Evolutionary conservation across 164 flowering plant genomes (phyloP), one percentile per base, ranked within the genome.

Genomic region (Vitis cinerea): DNA sequence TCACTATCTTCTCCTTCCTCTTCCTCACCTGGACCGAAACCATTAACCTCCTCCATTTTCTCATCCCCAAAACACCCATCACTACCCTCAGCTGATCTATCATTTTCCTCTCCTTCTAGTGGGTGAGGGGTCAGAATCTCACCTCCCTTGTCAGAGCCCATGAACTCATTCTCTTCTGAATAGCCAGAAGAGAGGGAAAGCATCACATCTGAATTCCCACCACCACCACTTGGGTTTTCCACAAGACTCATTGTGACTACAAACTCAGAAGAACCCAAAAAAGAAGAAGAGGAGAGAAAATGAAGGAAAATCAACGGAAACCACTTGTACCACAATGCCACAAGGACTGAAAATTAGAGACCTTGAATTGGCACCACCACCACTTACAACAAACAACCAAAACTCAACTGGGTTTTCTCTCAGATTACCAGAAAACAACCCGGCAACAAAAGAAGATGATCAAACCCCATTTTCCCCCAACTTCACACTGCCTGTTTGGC

Each of bases 61-160:
- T 50, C 67, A 55, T 15, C 57, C 29, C 69, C 70, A 47, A 58
- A 51, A 59, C 15, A 17, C 65, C 72, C 71, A 47, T 68, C 67
- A 63, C n/a, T 67, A 30, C 19, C 66, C 11, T 55, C 65, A 54
- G 10, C 30, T 8, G n/a, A 12, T 12, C 23, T 48, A 23, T 72
- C 31, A 65, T 50, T 37, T 67, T 2, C 27, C 55, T 61, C 71
- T 70, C 47, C 67, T 49, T 68, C 66, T n/a, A 17, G 11, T 50
- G 63, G 61, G 57, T 59, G 64, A 17, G 59, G 60, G 67, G 53
- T 47, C 47, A 63, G 53, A 51, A 57, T 59, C 68, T 66, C 64
- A 50, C 70, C 70, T 16, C 57, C 72, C 72, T 71, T 72, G 49
- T 31, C 61, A 9, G 71, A 13, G 15, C 12, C 54, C 10, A 4